These are phyloP conservation scores for Royoungia palumana DNA, from an alignment of 768 basidiomycete species.

Conservation along the genomic window DNA sequence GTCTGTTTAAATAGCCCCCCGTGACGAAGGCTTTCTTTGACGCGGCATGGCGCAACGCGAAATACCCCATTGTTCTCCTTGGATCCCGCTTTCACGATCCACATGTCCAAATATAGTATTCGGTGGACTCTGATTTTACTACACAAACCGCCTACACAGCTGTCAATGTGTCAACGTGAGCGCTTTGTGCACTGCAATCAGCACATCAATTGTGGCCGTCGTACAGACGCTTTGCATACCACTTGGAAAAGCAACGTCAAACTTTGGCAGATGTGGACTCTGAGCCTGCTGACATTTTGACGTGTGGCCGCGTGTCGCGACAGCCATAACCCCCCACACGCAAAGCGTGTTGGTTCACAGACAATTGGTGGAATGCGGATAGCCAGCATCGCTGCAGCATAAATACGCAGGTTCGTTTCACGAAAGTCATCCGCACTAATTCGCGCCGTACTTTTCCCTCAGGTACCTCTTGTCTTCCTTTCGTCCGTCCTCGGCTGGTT, in stretches of 20 bases:
- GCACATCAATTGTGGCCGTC: background rate
- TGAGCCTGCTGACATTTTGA: conserved; percentile 4
- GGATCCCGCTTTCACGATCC: no score
- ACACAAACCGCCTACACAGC: no score
- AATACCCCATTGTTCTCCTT: no score
- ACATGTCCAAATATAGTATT: no score
- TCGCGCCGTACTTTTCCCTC: no score
- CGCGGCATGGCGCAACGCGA: no score
- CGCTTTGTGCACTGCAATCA: no score
- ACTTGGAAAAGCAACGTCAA: background rate
- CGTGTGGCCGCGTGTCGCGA: background rate
- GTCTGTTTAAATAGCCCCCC: conserved; percentile 23
- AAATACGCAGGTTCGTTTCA: conserved; percentile 6
- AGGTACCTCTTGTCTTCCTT: background rate
- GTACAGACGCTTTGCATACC: background rate
- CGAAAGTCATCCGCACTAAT: background rate
- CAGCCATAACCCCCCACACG: conserved; percentile 14
- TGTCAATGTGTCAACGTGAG: no score
- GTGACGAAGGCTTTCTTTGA: no score
- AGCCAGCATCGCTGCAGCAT: conserved; percentile 11
- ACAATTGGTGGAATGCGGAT: conserved; percentile 11
- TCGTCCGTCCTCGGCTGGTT: background rate
- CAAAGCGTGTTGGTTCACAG: background rate
- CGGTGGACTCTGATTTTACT: no score
- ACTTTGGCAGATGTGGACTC: conserved; percentile 2